phyloP scores from a whole-genome alignment of 495 filamentous ascomycete species.

The Amniculicola lignicola region DNA sequence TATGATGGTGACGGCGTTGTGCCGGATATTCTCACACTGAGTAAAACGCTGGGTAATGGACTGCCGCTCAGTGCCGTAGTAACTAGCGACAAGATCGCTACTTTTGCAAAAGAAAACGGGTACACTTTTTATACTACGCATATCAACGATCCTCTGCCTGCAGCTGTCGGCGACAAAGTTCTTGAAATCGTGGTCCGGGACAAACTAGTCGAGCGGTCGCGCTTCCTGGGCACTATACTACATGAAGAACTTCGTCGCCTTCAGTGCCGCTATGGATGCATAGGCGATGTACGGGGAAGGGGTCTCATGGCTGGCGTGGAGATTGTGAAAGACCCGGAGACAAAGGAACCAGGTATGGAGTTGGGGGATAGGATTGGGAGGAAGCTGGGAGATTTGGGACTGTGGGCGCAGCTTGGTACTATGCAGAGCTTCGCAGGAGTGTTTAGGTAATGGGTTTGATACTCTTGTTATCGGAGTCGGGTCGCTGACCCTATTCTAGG shows the following conservation, averaged over 20 bases:
- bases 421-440: conserved; percentile 52
- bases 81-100: conserved; percentile 49
- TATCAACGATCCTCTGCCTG: conserved; percentile 54
- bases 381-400: conserved; percentile 48
- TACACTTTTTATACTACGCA: conserved; percentile 49
- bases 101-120: conserved; percentile 39
- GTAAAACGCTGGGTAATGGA: conserved; percentile 56
- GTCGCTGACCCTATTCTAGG: no score
- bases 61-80: conserved; percentile 52
- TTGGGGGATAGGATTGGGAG: conserved; percentile 49
- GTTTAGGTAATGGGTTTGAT: no score
- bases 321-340: conserved; percentile 49
- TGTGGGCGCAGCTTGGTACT: conserved; percentile 54
- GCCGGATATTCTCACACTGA: conserved; percentile 53
- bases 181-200: conserved; percentile 56
- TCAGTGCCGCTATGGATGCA: conserved; percentile 50
- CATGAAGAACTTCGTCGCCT: conserved; percentile 46
- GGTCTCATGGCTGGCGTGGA: conserved; percentile 55
- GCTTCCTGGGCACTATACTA: conserved; percentile 44
- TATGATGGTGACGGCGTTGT: conserved; percentile 48
- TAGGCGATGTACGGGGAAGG: conserved; percentile 55
- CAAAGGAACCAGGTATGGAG: conserved; percentile 45
- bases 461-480: no score
- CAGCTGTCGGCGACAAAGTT: conserved; percentile 55
- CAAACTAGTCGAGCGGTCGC: conserved; percentile 43